A percentile compares a stretch with the other conserved stretches of the same genome.
Evolutionary conservation across 2,329 filamentous ascomycete species (phyloP).

Genomic region (Sclerotinia minor): DNA sequence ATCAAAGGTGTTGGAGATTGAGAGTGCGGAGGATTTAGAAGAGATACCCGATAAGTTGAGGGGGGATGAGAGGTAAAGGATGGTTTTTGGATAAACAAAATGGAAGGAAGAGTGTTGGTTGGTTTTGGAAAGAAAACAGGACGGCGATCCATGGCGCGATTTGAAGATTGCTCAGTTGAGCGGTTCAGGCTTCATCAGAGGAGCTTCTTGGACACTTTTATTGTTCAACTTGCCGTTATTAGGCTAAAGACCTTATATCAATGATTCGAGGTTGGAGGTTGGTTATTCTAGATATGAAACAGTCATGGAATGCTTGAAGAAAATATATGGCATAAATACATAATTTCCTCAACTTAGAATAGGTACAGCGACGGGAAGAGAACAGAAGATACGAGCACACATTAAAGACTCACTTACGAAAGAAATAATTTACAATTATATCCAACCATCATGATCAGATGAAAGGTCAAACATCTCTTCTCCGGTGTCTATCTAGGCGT

Average conservation of each 20-base stretch:
- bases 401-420: not conserved
- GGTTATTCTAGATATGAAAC: not conserved
- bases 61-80: slow-evolving; percentile 21
- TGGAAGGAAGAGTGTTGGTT: not conserved
- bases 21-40: slow-evolving; percentile 75
- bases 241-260: not conserved
- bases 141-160: not conserved
- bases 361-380: not conserved
- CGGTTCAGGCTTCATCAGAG: not conserved
- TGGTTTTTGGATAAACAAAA: not conserved
- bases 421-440: not conserved
- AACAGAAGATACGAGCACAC: not conserved
- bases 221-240: not conserved
- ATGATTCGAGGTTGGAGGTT: not conserved
- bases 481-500: not conserved
- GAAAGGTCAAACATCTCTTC: not conserved
- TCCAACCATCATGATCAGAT: not conserved
- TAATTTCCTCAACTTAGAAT: not conserved
- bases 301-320: not conserved
- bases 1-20: slow-evolving; percentile 82
- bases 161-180: not conserved
- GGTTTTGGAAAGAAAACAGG: not conserved
- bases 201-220: not conserved
- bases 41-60: slow-evolving; percentile 71
- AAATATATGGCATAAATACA: not conserved